Evolutionary conservation across 2,329 filamentous ascomycete genomes (phyloP).

Genomic region (Ophiocordyceps polyrhachis-furcata): DNA sequence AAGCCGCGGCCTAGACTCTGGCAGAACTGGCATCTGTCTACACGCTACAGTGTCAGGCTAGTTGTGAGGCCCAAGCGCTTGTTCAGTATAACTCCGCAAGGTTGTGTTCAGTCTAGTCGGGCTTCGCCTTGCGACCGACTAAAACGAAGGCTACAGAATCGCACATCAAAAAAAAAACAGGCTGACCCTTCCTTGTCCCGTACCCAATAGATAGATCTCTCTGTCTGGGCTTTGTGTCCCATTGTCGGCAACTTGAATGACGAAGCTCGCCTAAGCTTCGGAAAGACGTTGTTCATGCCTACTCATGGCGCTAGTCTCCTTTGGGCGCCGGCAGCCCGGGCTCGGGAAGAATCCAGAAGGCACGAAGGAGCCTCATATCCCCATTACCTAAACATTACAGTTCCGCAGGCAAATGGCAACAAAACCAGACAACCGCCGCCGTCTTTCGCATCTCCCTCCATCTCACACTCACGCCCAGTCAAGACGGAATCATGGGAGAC

Average conservation of each 20-base stretch:
- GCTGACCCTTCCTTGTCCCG: too few relatives aligned
- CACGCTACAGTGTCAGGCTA: not conserved
- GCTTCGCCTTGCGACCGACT: too few relatives aligned
- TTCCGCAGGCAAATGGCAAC: not conserved
- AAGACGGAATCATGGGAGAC: conserved; percentile 18
- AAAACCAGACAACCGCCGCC: not conserved
- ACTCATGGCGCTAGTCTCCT: not conserved
- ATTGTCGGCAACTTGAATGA: not conserved
- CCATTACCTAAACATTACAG: not conserved
- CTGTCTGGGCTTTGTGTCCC: too few relatives aligned
- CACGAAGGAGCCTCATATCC: conserved; percentile 13
- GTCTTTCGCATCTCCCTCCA: too few relatives aligned
- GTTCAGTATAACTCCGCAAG: not conserved
- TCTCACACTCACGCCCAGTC: too few relatives aligned
- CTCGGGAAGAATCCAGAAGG: conserved; percentile 26
- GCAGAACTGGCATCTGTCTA: not conserved
- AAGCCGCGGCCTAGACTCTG: not conserved
- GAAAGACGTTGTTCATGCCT: not conserved
- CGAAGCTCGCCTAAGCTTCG: not conserved
- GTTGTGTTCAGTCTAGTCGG: too few relatives aligned
- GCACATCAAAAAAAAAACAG: too few relatives aligned
- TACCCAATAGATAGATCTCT: too few relatives aligned
- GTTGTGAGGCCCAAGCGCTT: not conserved
- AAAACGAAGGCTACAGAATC: too few relatives aligned
- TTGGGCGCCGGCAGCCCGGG: conserved; percentile 12